Conservation (phyloP, 108 stramenopile genomes). For the Stephanodiscus minutulus region DNA sequence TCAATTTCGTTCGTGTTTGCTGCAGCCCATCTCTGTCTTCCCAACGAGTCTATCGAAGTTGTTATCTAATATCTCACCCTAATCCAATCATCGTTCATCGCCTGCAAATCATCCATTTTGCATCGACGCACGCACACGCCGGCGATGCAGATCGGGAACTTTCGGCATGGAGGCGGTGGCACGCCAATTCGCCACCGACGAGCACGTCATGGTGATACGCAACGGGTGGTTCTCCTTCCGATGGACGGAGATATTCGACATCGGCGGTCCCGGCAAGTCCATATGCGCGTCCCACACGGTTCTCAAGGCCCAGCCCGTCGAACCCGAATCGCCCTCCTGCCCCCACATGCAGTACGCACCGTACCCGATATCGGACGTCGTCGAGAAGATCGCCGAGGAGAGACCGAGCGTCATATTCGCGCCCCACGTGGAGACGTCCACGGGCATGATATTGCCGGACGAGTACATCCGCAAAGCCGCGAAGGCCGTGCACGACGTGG, state of each 20-base stretch:
- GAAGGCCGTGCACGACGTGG: constrained; percentile 84
- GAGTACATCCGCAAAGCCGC: constrained; percentile 85
- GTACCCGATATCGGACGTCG: constrained; percentile 85
- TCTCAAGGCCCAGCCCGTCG: constrained; percentile 74
- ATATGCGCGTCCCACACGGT: constrained; percentile 83
- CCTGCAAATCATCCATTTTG: constrained; percentile 1
- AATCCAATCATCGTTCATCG: not conserved
- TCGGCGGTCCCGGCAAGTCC: constrained; percentile 57
- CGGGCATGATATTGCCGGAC: constrained; percentile 91
- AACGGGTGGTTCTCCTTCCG: constrained; percentile 93
- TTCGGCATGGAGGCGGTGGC: constrained; percentile 91
- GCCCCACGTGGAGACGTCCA: constrained; percentile 92
- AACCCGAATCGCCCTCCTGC: constrained; percentile 34
- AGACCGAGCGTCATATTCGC: constrained; percentile 86
- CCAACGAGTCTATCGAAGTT: not conserved
- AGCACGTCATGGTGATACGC: constrained; percentile 91
- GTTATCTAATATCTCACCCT: not conserved
- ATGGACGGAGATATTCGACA: constrained; percentile 95
- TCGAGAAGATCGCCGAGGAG: constrained; percentile 75
- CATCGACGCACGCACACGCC: not conserved
- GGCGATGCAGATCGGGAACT: constrained; percentile 67
- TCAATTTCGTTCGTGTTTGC: too few species aligned
- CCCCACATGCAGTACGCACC: constrained; percentile 77
- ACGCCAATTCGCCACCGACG: constrained; percentile 88
- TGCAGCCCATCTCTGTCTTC: not conserved